Conservation (phyloP, 331 rosid species). For the Phaseolus coccineus region DNA sequence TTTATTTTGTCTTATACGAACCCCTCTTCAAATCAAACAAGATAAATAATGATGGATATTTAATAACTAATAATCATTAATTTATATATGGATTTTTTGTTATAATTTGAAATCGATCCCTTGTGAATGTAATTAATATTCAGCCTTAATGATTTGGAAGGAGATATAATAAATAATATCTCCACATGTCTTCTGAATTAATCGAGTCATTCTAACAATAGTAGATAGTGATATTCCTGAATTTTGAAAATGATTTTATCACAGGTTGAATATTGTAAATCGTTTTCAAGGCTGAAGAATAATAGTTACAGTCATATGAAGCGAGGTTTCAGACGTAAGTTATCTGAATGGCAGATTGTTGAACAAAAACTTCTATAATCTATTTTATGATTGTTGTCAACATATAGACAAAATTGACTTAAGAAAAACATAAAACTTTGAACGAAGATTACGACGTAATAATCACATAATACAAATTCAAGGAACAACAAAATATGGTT, state of each 20-base stretch:
- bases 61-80: not conserved
- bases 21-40: not conserved
- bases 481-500: constrained; percentile 1
- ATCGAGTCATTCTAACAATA: constrained; percentile 22
- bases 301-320: constrained; percentile 36
- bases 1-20: not conserved
- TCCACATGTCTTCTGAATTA: constrained; percentile 18
- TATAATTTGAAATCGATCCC: constrained; percentile 19
- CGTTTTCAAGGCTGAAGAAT: constrained; percentile 32
- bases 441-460: not conserved
- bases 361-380: constrained; percentile 27
- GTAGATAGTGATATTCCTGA: constrained; percentile 26
- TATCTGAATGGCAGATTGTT: constrained; percentile 29
- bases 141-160: constrained; percentile 40
- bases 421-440: not conserved
- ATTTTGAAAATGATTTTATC: constrained; percentile 40
- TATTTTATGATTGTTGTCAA: constrained; percentile 18
- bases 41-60: constrained; percentile 1
- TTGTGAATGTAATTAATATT: constrained; percentile 39
- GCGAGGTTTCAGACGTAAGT: constrained; percentile 33
- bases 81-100: not conserved
- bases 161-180: constrained; percentile 37
- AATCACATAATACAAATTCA: constrained; percentile 21
- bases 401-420: constrained; percentile 45
- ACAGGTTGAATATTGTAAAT: constrained; percentile 41